Base-by-base conservation (phyloP, 495 filamentous ascomycete genomes). In the Xylaria acuta region DNA sequence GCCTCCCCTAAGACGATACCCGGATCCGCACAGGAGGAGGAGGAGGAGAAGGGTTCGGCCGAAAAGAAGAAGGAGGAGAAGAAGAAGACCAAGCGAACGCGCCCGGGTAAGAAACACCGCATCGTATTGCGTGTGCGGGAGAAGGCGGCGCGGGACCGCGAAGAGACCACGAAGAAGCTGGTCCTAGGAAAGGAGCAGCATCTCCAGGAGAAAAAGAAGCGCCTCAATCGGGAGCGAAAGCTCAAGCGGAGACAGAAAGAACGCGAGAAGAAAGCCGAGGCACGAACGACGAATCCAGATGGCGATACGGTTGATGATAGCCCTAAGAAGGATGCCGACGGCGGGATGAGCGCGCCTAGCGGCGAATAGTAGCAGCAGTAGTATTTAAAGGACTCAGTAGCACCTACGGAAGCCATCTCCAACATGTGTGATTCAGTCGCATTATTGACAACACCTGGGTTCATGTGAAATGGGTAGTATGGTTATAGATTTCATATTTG, bases 81-180 rank as follows among this genome's bases (percentile, higher is more conserved):
- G 27, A 65, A 71, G 18, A 78, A 74, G 65, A 81, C 75, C 62
- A 86, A 83, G 71, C 80, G 79, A 51, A 87, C 74, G 70, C 79
- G 84, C 63, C 81, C 83, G 32, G 85, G 86, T 0, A 90, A 89
- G 80, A 90, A 88, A 76, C 72, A 75, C 34, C 80, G 88, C 68
- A 85, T 89, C 56, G 76, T 81, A 32, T 40, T 86, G 30, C 75
- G 88, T 72, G 81, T 75, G 34, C 77, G 78, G 65, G 74, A 80
- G 25, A 80, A 79, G 70, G 76, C 72, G 45, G 67, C 72, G 62
- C 74, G 74, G 73, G 79, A 83, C 49, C 73, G 64, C 53, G 79
- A 80, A 59, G 77, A 78, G 67, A 73, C 75, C 69, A 69, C 75
- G 56, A 79, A 78, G 73, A 73, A 69, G 74, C 74, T 72, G 18